Base-by-base conservation (phyloP, 495 filamentous ascomycete genomes). In the Aspergillus avenaceus region DNA sequence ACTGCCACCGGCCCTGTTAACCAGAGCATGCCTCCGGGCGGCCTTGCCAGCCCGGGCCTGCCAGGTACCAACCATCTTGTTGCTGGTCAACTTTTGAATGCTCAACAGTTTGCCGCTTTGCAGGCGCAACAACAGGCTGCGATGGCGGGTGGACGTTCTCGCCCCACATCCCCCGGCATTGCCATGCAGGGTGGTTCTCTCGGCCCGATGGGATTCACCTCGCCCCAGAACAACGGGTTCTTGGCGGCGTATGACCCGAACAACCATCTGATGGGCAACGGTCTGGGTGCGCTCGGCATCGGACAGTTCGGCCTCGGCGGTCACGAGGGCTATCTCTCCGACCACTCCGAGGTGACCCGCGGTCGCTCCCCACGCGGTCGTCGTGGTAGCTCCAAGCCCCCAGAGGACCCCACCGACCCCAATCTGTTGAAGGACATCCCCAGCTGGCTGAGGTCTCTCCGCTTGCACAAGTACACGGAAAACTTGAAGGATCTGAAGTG, bases 381-480 rank as follows among this genome's bases (percentile, higher is more conserved):
- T 46, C 81, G 93, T 59, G 93, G 95, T 55, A 97, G 86, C 71
- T 96, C 90, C 34, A 97, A 97, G 79, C 93, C 93, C 26, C 93
- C 93, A 32, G 93, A 98, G 74, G 93, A 98, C 62, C 93, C 93
- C 8, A 97, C 92, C 11, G 95, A 98, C 65, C 86, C 88, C 8
- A 81, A 75, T 37, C 81, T 98, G 55, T 76, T 98, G 66, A 89
- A 95, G 74, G 93, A 98, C 64, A 96, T 98, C 57, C 91, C 95
- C 54, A 84, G 81, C 65, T 98, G 93, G 93, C 77, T 98, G 64
- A 84, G 93, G 71, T 97, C 89, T 66, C 76, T 97, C 61, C 84
- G 93, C 51, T 75, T 98, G 57, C 93, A 98, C 74, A 98, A 98
- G 74, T 98, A 98, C 70, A 98, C 93, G 28, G 93, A 98, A 55